Percentiles rank a stretch among this genome's conserved stretches.
These are phyloP conservation scores for Bryum argenteum DNA, from an alignment of 225 moss, liverwort and hornwort species.

Conservation along the genomic window DNA sequence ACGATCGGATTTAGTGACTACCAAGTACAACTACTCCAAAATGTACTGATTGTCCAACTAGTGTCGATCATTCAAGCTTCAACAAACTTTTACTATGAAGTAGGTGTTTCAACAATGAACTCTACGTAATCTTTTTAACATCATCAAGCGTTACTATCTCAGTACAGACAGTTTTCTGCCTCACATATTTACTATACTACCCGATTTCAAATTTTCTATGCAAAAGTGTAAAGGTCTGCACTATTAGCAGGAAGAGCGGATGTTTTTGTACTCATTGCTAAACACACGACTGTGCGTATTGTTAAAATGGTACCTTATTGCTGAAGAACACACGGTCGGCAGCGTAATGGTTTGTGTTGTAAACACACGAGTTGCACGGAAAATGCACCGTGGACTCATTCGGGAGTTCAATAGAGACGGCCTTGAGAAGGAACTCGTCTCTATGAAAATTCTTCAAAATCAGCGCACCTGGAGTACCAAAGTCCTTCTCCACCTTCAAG, in stretches of 20 bases:
- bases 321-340: constrained; percentile 70
- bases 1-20: neutral
- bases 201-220: neutral
- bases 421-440: constrained; percentile 72
- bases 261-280: neutral
- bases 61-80: neutral
- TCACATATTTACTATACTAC: neutral
- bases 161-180: neutral
- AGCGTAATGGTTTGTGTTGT: constrained; percentile 43
- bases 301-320: constrained; percentile 49
- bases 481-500: constrained; percentile 49
- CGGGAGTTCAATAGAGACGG: constrained; percentile 47
- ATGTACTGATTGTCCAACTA: neutral
- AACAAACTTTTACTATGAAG: neutral
- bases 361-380: constrained; percentile 71
- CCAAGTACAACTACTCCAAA: neutral
- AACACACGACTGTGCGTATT: neutral
- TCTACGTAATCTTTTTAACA: neutral
- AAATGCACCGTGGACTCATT: constrained; percentile 51
- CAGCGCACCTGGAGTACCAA: constrained; percentile 69
- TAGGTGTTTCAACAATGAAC: neutral
- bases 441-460: constrained; percentile 67
- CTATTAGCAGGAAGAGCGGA: neutral
- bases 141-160: too few species aligned
- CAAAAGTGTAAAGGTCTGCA: neutral